Base-by-base conservation (phyloP, 2,329 filamentous ascomycete species). In the Ceratocystis lukuohia region DNA sequence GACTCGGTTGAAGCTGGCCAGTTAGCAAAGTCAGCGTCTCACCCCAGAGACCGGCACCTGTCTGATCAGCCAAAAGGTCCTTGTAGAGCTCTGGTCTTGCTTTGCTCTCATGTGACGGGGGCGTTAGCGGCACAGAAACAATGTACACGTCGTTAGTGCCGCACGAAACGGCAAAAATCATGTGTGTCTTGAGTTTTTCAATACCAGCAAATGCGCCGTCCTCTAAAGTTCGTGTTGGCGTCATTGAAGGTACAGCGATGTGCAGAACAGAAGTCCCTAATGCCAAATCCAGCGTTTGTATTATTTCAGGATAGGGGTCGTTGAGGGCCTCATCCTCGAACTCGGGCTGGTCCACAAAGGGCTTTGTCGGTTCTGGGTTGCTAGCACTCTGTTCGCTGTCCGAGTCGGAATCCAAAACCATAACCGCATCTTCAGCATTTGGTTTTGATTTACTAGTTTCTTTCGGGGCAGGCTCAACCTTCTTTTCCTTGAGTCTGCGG, bases 31-130 rank as follows among this genome's bases (percentile, higher is more conserved):
- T 76, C 28, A 87, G 74, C 0, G 79, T 80, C 73, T 87, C 84
- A 5, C 84, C 84, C 83, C 84, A 87, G n/a, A 78, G 79, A 48
- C 84, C 84, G 41, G 80, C 82, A 20, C 84, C 84, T 45, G 81
- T 81, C 68, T 78, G 80, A 22, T 79, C 81, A 6, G 80, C 79
- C 63, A 84, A 72, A 8, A 85, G 76, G 67, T 77, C 78, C 20
- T 75, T 74, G 65, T 77, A 78, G 28, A 86, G 75, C 68, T 85
- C 82, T 2, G 78, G 76, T 10, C 83, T 77, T 1, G 77, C 76
- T 71, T 86, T 87, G 73, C 81, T 84, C 70, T 80, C 76, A 10
- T 82, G 79, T 1, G 84, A 86, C 0, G 84, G 84, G 0, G 84
- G 84, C 0, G 81, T 84, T 37, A 87, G 76, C 0, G 84, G 84